These are phyloP conservation scores for Auriscalpium vulgare DNA, from an alignment of 768 basidiomycete species.

Conservation along the genomic window DNA sequence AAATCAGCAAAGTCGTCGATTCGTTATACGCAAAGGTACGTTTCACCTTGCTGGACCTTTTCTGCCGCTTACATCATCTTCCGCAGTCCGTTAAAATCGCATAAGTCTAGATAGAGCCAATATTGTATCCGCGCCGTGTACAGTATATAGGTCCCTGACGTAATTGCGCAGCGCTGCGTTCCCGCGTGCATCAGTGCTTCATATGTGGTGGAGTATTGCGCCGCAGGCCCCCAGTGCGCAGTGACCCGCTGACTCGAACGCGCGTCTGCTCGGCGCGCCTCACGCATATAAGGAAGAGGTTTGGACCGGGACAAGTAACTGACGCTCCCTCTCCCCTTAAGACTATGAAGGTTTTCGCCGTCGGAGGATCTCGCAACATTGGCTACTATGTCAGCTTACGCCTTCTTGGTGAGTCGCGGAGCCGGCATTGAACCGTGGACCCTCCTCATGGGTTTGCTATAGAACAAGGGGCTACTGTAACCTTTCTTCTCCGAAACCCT, in stretches of 20 bases:
- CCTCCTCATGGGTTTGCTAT: not conserved
- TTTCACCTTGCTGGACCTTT: constrained; percentile 14
- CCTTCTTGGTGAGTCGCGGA: constrained; percentile 22
- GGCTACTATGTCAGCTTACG: constrained; percentile 27
- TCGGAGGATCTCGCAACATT: constrained; percentile 34
- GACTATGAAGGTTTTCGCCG: constrained; percentile 24
- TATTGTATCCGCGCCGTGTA: too few relatives aligned
- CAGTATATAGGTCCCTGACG: too few relatives aligned
- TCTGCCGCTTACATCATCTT: not conserved
- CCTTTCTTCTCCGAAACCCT: constrained; percentile 51
- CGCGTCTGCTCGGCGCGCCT: too few relatives aligned
- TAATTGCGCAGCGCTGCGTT: too few relatives aligned
- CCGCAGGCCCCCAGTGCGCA: too few relatives aligned
- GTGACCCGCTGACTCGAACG: too few relatives aligned
- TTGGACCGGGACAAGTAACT: not conserved
- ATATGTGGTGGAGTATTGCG: too few relatives aligned
- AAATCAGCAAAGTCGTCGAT: constrained; percentile 92
- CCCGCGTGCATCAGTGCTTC: too few relatives aligned
- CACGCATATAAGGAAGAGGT: too few relatives aligned
- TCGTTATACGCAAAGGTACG: constrained; percentile 80
- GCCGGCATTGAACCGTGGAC: not conserved
- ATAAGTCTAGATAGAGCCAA: not conserved
- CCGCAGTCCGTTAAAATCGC: not conserved
- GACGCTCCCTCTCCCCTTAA: not conserved
- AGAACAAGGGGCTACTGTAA: constrained; percentile 55